phyloP scores from a whole-genome alignment of 1,139 yeast species.

The Suhomyces choctaworum region DNA sequence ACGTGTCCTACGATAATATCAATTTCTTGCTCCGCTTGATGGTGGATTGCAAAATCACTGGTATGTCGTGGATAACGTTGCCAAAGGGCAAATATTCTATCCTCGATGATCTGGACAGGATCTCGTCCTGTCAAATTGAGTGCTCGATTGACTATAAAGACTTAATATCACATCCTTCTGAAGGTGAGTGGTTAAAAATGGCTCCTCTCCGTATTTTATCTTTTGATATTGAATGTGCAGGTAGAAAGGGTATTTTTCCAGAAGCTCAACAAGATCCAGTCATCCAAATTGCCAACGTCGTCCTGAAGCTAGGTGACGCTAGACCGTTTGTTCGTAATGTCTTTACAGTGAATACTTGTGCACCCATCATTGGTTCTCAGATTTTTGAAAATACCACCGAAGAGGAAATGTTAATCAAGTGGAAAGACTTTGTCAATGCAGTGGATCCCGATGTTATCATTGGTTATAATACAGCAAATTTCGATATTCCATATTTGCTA shows the following conservation, averaged over 20 bases:
- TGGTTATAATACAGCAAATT: constrained; percentile 93
- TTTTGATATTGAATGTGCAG: constrained; percentile 98
- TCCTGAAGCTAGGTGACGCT: constrained; percentile 73
- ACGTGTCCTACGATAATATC: constrained; percentile 84
- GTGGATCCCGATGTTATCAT: constrained; percentile 96
- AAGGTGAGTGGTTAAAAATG: constrained; percentile 90
- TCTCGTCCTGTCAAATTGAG: constrained; percentile 86
- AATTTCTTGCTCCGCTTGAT: constrained; percentile 82
- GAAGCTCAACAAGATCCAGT: constrained; percentile 93
- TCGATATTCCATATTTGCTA: constrained; percentile 89
- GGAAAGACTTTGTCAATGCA: constrained; percentile 82
- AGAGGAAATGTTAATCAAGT: constrained; percentile 74
- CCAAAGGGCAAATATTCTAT: constrained; percentile 70
- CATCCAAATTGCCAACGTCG: constrained; percentile 95
- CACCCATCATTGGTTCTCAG: constrained; percentile 93
- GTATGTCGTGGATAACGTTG: constrained; percentile 96
- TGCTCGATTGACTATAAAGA: constrained; percentile 67
- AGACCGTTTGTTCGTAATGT: constrained; percentile 92
- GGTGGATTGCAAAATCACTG: constrained; percentile 90
- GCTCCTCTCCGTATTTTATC: constrained; percentile 94
- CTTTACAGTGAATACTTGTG: constrained; percentile 86
- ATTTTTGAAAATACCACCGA: constrained; percentile 77
- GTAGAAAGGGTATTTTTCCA: constrained; percentile 94
- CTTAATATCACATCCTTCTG: constrained; percentile 78
- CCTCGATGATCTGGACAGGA: constrained; percentile 36